Base-by-base conservation (phyloP, 2,329 filamentous ascomycete genomes). In the Monilinia aucupariae region DNA sequence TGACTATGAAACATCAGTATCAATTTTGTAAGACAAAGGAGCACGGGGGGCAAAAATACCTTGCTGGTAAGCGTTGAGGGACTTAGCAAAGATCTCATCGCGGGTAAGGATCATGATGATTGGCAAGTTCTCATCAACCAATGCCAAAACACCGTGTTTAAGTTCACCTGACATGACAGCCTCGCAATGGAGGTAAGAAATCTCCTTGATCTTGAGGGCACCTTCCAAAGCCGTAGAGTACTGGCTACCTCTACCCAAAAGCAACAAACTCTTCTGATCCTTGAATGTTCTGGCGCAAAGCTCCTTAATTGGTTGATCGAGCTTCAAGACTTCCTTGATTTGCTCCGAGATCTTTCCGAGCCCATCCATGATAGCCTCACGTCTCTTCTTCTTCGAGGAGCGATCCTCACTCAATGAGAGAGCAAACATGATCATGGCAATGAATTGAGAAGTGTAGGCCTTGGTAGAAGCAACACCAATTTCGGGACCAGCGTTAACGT, bases 391-490 rank as follows among this genome's bases (percentile, higher is more conserved):
- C 85, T 99, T 99, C 70, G 92, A 97, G 49, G 92, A 91, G 71
- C 94, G 91, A 78, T 99, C 94, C 80, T 99, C 94, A 74, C 91
- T 94, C 64, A 99, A 85, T 37, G 92, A 97, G 68, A 99, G 82
- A 8, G 94, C 94, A 74, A 99, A 97, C 94, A 99, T 99, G 79
- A 97, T 90, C 92, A 99, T 97, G 76, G 94, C 96, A 74, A 99
- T 91, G 78, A 97, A 99, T 77, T 99, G 94, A 53, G 94, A 97
- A 17, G 94, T 99, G 81, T 99, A 99, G 47, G 94, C 94, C 84
- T 99, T 99, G 78, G 94, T 99, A 53, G 93, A 97, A 65, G 94
- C 94, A 69, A 99, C 94, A 86, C 94, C 94, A 68, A 99, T 97
- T 78, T 99, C 94, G 61, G 94, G 94, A 63, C 94, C 94, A 70